Base-by-base conservation (phyloP, 164 flowering plant genomes). In the Dillenia turbinata region DNA sequence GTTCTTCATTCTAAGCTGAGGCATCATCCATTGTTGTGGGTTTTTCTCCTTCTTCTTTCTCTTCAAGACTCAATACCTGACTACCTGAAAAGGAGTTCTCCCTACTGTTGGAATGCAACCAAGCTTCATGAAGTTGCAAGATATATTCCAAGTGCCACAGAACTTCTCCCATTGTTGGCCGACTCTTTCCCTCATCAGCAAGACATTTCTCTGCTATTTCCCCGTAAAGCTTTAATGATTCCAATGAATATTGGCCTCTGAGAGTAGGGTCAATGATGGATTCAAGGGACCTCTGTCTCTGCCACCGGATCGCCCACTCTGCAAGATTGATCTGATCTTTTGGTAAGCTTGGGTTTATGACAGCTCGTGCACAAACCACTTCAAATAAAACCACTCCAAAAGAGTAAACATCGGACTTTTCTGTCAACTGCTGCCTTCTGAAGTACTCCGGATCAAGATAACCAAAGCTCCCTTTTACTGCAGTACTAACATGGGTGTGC, bases 401-500 rank as follows among this genome's bases (percentile, higher is more conserved):
- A 9, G 92, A 86, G 70, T 86, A 86, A 17, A 86, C 85, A 76
- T 86, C 92, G 7, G 89, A 84, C 61, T 86, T 86, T 60, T 84
- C 84, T 8, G 89, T 86, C 71, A 86, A 57, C n/a, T 83, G 85
- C 64, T 84, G 87, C 61, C 85, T 66, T 24, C 84, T 62, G 70
- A 76, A 84, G 56, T 86, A 86, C 57, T 86, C 92, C 1, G 92
- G 92, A 62, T 86, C 92, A 47, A 86, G 92, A 67, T 86, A 86
- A 12, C 92, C 92, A 61, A 86, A 86, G 67, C 92, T 86, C 40
- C 92, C 92, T 62, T 86, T 86, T 6, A 86, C 92, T 47, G 85
- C 89, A 54, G 92, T 86, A 57, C 92, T 86, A 51, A 86, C 89
- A 73, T 86, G 89, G 33, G 87, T 86, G 45, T 78, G 87, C 5